Conservation (phyloP, 2,329 filamentous ascomycete genomes). For the Amesomyces nigricolor region DNA sequence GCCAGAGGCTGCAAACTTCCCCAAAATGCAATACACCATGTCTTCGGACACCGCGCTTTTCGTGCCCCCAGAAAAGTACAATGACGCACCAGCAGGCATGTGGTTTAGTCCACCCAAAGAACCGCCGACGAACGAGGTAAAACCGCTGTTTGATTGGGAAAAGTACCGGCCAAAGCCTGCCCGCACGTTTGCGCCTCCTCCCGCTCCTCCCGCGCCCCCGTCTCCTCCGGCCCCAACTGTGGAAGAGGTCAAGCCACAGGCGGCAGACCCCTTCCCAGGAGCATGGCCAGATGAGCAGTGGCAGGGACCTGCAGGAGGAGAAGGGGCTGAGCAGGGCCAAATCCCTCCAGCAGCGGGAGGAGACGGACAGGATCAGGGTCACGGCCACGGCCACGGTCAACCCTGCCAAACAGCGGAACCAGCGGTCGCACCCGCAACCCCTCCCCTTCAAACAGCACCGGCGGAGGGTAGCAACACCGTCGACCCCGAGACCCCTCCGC, state of each 20-base stretch:
- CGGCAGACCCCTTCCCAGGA: constrained; percentile 28
- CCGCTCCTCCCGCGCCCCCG: constrained; percentile 27
- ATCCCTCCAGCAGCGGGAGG: no score
- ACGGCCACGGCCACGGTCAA: no score
- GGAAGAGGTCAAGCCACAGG: constrained; percentile 24
- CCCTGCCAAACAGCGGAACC: no score
- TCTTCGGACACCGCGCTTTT: constrained; percentile 70
- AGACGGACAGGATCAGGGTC: no score
- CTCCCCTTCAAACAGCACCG: no score
- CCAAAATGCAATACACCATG: constrained; percentile 74
- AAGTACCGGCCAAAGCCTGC: constrained; percentile 54
- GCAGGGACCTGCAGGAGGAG: no score
- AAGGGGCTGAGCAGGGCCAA: no score
- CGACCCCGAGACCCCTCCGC: no score
- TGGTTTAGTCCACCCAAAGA: constrained; percentile 76
- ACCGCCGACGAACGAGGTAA: constrained; percentile 49
- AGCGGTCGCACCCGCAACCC: no score
- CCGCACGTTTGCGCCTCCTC: constrained; percentile 56
- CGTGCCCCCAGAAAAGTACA: constrained; percentile 68
- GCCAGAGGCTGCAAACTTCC: constrained; percentile 83
- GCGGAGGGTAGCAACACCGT: no score
- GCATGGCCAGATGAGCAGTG: constrained; percentile 32
- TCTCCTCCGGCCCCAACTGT: constrained; percentile 24
- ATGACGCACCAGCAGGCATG: constrained; percentile 80
- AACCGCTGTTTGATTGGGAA: constrained; percentile 90